A percentile compares a stretch with the other conserved stretches of the same genome.
These are phyloP conservation scores for Trichoderma virens DNA, from an alignment of 495 filamentous ascomycete genomes.

Conservation along the genomic window DNA sequence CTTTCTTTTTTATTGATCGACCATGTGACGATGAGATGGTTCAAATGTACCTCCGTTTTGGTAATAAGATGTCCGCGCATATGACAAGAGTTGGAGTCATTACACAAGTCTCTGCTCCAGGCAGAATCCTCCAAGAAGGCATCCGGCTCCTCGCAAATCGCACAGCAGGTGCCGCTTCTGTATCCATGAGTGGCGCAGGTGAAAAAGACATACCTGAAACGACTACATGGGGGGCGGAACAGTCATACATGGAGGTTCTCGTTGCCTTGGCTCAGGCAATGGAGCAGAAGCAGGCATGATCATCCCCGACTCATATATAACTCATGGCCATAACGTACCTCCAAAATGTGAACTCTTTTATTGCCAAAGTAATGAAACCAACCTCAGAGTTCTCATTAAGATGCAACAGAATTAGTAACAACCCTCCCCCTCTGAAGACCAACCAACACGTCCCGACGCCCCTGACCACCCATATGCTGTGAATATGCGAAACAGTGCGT, in stretches of 20 bases:
- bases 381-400: too few relatives aligned
- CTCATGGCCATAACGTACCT: too few relatives aligned
- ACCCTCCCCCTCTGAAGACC: too few relatives aligned
- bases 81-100: conserved; percentile 15
- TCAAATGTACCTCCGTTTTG: conserved; percentile 43
- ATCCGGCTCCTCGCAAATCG: neutral
- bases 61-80: conserved; percentile 37
- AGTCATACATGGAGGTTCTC: neutral
- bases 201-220: too few relatives aligned
- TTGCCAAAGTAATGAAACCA: neutral
- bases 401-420: too few relatives aligned
- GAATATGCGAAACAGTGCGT: too few relatives aligned
- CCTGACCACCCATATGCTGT: too few relatives aligned
- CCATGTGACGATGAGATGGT: conserved; percentile 48
- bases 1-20: conserved; percentile 42
- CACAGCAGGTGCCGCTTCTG: neutral
- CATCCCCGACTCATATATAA: too few relatives aligned
- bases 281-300: neutral
- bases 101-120: neutral
- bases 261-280: neutral
- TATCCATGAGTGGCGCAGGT: too few relatives aligned
- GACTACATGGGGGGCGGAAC: neutral
- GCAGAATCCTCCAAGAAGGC: neutral
- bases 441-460: too few relatives aligned
- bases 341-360: too few relatives aligned